Evolutionary conservation across 2,329 filamentous ascomycete genomes (phyloP).

Genomic region (Ceratocystis diversiconidia): DNA sequence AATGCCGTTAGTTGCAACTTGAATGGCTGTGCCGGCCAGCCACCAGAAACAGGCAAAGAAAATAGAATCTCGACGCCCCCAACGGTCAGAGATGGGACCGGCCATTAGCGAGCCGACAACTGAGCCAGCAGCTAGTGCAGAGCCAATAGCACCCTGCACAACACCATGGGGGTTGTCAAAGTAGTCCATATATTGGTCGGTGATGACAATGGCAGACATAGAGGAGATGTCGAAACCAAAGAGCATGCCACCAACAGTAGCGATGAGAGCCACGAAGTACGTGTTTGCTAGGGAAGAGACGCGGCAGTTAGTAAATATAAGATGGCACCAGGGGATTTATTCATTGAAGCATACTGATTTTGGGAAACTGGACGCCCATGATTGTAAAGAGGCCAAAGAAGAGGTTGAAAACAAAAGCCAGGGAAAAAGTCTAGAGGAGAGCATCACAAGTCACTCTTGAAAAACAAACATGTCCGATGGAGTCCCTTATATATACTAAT

Average conservation of each 20-base stretch:
- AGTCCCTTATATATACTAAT: neutral
- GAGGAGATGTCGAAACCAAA: slow-evolving; percentile 45
- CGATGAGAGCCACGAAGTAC: slow-evolving; percentile 26
- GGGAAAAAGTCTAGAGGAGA: neutral
- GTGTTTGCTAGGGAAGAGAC: slow-evolving; percentile 21
- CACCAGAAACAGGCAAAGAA: slow-evolving; percentile 21
- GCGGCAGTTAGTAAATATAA: neutral
- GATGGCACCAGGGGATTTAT: neutral
- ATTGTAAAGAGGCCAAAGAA: neutral
- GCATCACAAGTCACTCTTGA: neutral
- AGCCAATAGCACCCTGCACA: slow-evolving; percentile 38
- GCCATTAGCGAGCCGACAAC: slow-evolving; percentile 36
- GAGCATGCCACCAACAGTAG: slow-evolving; percentile 31
- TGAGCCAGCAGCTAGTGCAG: slow-evolving; percentile 38
- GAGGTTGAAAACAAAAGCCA: neutral
- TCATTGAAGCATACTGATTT: slow-evolving; percentile 10
- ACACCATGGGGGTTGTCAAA: slow-evolving; percentile 35
- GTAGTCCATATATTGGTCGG: slow-evolving; percentile 36
- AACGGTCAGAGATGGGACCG: slow-evolving; percentile 35
- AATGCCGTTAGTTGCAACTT: slow-evolving; percentile 20
- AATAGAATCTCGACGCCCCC: slow-evolving; percentile 29
- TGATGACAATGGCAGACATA: slow-evolving; percentile 43
- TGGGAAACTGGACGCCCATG: slow-evolving; percentile 16
- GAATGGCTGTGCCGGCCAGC: slow-evolving; percentile 20
- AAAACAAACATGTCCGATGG: neutral